Conservation (phyloP, 495 filamentous ascomycete genomes). For the Extremus antarcticus region DNA sequence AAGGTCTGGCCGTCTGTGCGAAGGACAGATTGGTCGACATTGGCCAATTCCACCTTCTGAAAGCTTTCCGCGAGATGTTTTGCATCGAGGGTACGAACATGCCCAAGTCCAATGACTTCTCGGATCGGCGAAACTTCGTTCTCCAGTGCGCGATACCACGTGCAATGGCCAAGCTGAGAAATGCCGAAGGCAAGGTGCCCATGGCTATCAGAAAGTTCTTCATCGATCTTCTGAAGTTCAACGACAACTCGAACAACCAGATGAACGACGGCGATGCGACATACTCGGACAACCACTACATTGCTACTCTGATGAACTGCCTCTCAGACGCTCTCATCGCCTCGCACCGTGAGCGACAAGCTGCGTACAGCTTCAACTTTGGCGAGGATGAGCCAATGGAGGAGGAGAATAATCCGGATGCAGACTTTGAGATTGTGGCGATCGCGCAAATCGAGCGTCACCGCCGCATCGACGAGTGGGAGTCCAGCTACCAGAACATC, state of each 20-base stretch:
- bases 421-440: conserved; percentile 53
- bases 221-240: conserved; percentile 78
- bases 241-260: conserved; percentile 81
- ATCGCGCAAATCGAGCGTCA: conserved; percentile 82
- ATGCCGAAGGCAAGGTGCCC: conserved; percentile 65
- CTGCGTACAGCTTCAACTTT: conserved; percentile 35
- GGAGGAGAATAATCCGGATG: conserved; percentile 25
- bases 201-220: conserved; percentile 65
- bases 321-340: conserved; percentile 62
- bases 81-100: conserved; percentile 63
- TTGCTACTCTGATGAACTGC: conserved; percentile 68
- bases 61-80: conserved; percentile 77
- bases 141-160: conserved; percentile 71
- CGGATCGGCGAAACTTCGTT: conserved; percentile 66
- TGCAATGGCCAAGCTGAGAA: conserved; percentile 67
- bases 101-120: conserved; percentile 81
- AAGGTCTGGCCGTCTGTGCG: conserved; percentile 44
- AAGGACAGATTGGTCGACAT: conserved; percentile 65
- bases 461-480: conserved; percentile 88
- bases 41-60: conserved; percentile 71
- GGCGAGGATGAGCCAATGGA: conserved; percentile 34
- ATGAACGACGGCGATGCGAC: conserved; percentile 30
- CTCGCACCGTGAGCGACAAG: conserved; percentile 13
- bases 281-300: conserved; percentile 78
- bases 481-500: conserved; percentile 80